Base-by-base conservation (phyloP, 192 early-diverging fungal genomes). In the Coemansia sp. region DNA sequence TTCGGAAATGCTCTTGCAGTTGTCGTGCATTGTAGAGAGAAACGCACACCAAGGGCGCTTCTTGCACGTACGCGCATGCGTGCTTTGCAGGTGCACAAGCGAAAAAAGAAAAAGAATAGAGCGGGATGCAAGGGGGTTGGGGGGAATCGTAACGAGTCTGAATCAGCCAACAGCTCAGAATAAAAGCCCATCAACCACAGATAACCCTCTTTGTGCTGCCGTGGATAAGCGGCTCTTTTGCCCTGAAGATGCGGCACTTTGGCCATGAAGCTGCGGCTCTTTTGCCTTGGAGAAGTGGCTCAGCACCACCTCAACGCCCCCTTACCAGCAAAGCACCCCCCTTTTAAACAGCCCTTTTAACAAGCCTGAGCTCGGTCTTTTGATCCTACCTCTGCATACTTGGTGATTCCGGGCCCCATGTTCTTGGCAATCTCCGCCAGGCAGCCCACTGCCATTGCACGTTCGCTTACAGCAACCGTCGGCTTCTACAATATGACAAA, bases 391-490 rank as follows among this genome's bases (percentile, higher is more conserved):
- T 77, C 69, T 30, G 69, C 63, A 45, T 77, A 77, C 26, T 77
- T 77, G 53, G 75, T 77, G 31, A 77, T 67, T 26, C 46, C 64
- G 0, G 63, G 64, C 9, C 69, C 69, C 75, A 77, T 90, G 84
- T 71, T 71, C 56, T 71, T 71, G 18, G 75, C 80, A 40, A 85
- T 83, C 79, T 96, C 93, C 18, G 89, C 89, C 45, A 96, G 66
- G 48, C 87, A 91, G 9, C 93, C 93, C 39, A 92, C 83, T 7
- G 91, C 89, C 91, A 94, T 93, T 37, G 88, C 90, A 34, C 93
- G 88, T 64, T 96, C 93, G 45, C 84, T 80, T 18, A 79, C 69
- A 3, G 84, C 81, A 55, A 84, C 81, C 15, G 81, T 57, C 34
- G 82, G 69, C 64, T 60, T 82, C 79, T 90, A 90, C 58, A 39